phyloP scores from a whole-genome alignment of 2,329 filamentous ascomycete species.

The Penicillium sp. region DNA sequence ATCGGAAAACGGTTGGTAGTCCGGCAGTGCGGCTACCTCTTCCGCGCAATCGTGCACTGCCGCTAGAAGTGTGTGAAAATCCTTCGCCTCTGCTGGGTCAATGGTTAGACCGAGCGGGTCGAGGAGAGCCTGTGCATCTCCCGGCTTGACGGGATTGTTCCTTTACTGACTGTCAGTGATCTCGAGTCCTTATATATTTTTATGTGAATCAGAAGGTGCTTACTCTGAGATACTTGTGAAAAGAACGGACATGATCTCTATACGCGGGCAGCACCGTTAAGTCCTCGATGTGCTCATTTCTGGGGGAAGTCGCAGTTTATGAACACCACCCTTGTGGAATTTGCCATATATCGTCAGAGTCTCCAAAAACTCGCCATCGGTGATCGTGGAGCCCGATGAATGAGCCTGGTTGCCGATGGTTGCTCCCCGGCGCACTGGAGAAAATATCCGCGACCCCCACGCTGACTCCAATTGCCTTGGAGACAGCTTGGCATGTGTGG shows the following conservation, averaged over 20 bases:
- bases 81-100: constrained; percentile 37
- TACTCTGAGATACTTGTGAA: constrained; percentile 31
- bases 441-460: neutral
- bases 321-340: neutral
- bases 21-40: constrained; percentile 43
- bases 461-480: constrained; percentile 3
- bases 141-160: constrained; percentile 42
- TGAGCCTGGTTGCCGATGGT: neutral
- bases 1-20: constrained; percentile 47
- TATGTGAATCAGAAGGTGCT: neutral
- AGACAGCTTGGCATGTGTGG: neutral
- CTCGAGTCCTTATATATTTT: neutral
- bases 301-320: constrained; percentile 9
- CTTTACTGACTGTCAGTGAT: constrained; percentile 9
- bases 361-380: constrained; percentile 6
- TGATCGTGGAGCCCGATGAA: neutral
- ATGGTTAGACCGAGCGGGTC: constrained; percentile 39
- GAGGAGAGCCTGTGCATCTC: constrained; percentile 40
- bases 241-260: constrained; percentile 26
- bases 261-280: neutral
- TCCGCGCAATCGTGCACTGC: constrained; percentile 53
- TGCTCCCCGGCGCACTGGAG: neutral
- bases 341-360: constrained; percentile 3
- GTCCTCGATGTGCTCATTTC: neutral
- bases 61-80: constrained; percentile 50